phyloP scores from a whole-genome alignment of 1,284 basidiomycete species.

The Ceratobasidium sp. region DNA sequence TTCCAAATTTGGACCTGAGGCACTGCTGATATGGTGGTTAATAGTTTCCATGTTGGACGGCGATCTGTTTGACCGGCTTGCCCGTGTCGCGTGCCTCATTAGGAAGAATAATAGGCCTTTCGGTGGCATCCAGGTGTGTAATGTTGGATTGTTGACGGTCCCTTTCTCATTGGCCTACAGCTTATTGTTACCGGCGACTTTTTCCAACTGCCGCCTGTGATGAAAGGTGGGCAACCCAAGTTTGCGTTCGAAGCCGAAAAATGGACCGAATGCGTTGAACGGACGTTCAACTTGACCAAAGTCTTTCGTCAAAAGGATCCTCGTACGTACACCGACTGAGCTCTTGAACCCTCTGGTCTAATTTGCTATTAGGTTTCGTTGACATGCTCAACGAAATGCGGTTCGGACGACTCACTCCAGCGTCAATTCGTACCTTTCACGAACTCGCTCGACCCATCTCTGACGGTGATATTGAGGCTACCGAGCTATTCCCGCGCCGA shows the following conservation, averaged over 20 bases:
- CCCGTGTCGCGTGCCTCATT: constrained; percentile 66
- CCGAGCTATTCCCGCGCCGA: constrained; percentile 89
- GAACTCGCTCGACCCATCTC: constrained; percentile 68
- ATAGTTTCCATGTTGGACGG: constrained; percentile 73
- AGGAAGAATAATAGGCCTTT: constrained; percentile 68
- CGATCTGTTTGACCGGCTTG: constrained; percentile 76
- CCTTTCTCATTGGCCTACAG: constrained; percentile 60
- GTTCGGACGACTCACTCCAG: constrained; percentile 74
- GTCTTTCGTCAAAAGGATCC: constrained; percentile 82
- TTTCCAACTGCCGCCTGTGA: constrained; percentile 95
- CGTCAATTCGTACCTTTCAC: constrained; percentile 73
- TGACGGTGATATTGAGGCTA: constrained; percentile 84
- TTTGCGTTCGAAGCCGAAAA: constrained; percentile 92
- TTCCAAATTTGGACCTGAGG: not conserved
- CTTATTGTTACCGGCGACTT: constrained; percentile 95
- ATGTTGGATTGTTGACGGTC: not conserved
- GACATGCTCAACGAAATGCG: constrained; percentile 94
- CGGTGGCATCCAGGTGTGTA: constrained; percentile 77
- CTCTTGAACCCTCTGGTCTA: too few species aligned
- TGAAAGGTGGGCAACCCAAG: constrained; percentile 60
- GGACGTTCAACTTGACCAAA: constrained; percentile 88
- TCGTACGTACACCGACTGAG: constrained; percentile 53
- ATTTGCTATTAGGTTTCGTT: constrained; percentile 73
- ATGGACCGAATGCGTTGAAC: constrained; percentile 83
- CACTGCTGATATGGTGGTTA: constrained; percentile 25